phyloP scores from a whole-genome alignment of 2,329 filamentous ascomycete genomes.

The Fusarium sp. region DNA sequence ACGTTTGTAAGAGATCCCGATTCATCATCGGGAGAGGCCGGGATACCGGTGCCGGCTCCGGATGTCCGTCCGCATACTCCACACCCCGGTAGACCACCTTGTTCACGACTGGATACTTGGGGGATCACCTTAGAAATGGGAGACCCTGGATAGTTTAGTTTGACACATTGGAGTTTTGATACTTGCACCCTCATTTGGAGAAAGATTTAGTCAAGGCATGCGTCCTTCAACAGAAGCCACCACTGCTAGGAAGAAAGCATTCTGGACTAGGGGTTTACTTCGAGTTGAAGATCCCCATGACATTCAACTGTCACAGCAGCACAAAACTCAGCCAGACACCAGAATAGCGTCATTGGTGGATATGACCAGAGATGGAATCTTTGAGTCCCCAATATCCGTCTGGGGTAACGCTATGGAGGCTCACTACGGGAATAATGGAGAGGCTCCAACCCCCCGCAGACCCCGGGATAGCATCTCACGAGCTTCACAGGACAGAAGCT shows the following conservation, averaged over 20 bases:
- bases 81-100: slow-evolving; percentile 16
- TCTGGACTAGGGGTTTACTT: background rate
- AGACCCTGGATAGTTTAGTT: background rate
- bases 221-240: background rate
- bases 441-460: slow-evolving; percentile 19
- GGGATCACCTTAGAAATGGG: slow-evolving; percentile 10
- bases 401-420: slow-evolving; percentile 18
- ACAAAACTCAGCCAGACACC: slow-evolving; percentile 6
- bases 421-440: slow-evolving; percentile 22
- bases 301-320: slow-evolving; percentile 1
- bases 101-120: slow-evolving; percentile 17
- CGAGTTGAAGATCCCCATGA: slow-evolving; percentile 2
- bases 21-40: slow-evolving; percentile 34
- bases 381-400: slow-evolving; percentile 25
- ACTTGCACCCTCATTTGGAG: slow-evolving; percentile 9
- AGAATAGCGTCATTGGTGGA: background rate
- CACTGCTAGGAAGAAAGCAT: background rate
- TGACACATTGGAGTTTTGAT: slow-evolving; percentile 1
- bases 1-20: slow-evolving; percentile 28
- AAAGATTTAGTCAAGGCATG: background rate
- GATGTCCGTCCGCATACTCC: slow-evolving; percentile 22
- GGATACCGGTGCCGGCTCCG: slow-evolving; percentile 36
- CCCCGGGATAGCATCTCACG: slow-evolving; percentile 29
- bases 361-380: background rate
- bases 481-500: slow-evolving; percentile 18